Evolutionary conservation across 331 rosid genomes (phyloP).

Genomic region (Quercus phellos): DNA sequence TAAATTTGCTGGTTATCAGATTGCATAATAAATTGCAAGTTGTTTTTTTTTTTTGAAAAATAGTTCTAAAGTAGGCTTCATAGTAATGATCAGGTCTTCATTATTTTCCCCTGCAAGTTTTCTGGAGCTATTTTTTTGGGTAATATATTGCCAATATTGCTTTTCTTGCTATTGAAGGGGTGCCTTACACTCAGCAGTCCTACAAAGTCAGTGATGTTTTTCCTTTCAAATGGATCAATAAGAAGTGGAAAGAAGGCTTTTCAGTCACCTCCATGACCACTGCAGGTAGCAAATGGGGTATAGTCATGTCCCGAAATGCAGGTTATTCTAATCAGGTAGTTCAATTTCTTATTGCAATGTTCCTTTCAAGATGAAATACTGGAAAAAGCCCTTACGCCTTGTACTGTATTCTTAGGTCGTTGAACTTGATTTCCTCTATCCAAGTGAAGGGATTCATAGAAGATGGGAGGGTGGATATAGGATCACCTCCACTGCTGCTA

Average conservation of each 20-base stretch:
- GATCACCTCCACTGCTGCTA: constrained; percentile 43
- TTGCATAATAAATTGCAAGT: neutral
- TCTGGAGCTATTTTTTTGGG: neutral
- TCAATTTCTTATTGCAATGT: neutral
- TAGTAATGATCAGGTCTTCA: neutral
- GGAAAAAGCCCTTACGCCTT: neutral
- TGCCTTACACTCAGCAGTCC: constrained; percentile 42
- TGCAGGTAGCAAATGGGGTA: constrained; percentile 42
- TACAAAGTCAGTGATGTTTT: constrained; percentile 47
- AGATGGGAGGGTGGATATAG: constrained; percentile 46
- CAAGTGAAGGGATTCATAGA: constrained; percentile 48
- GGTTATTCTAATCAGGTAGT: constrained; percentile 42
- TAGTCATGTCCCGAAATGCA: constrained; percentile 45
- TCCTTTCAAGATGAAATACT: neutral
- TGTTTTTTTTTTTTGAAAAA: neutral
- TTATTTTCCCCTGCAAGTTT: neutral
- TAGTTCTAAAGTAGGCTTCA: neutral
- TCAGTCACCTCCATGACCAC: constrained; percentile 49
- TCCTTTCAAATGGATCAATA: constrained; percentile 46
- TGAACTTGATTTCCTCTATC: constrained; percentile 43
- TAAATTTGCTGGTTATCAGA: neutral
- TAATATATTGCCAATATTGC: neutral
- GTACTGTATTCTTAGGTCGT: constrained; percentile 29
- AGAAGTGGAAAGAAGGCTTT: constrained; percentile 49
- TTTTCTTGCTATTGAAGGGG: constrained; percentile 23